phyloP scores from a whole-genome alignment of 805 yeast species.

The Yarrowia keelungensis region DNA sequence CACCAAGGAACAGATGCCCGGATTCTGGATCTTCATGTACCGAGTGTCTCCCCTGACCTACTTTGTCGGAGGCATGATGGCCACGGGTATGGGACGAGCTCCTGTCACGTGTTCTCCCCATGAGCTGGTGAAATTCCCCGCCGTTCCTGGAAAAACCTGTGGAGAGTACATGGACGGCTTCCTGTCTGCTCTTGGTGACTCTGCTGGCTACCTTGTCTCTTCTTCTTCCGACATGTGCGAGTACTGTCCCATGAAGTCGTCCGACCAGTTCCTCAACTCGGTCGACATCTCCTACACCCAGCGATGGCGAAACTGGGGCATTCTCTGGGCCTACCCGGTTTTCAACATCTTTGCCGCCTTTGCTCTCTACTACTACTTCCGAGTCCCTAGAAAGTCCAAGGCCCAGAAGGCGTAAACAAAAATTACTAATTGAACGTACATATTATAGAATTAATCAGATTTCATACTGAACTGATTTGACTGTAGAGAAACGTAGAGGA shows the following conservation, averaged over 20 bases:
- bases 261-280: conserved; percentile 63
- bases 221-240: conserved; percentile 60
- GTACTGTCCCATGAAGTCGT: conserved; percentile 63
- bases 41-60: conserved; percentile 72
- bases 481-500: too few relatives aligned
- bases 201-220: conserved; percentile 57
- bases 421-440: background rate
- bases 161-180: conserved; percentile 57
- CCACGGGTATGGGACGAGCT: conserved; percentile 56
- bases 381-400: conserved; percentile 61
- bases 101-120: conserved; percentile 56
- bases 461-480: background rate
- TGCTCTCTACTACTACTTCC: conserved; percentile 66
- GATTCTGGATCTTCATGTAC: conserved; percentile 85
- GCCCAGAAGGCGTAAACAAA: conserved; percentile 11
- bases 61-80: conserved; percentile 63
- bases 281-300: conserved; percentile 48
- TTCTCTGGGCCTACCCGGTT: conserved; percentile 58
- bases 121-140: conserved; percentile 59
- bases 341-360: conserved; percentile 57
- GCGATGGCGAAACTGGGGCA: conserved; percentile 67
- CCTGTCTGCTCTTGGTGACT: conserved; percentile 49
- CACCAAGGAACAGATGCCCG: conserved; percentile 63
- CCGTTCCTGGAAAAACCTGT: conserved; percentile 68
- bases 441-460: background rate